Evolutionary conservation across 2,329 filamentous ascomycete genomes (phyloP).

Genomic region (Scortechinia acanthostroma): DNA sequence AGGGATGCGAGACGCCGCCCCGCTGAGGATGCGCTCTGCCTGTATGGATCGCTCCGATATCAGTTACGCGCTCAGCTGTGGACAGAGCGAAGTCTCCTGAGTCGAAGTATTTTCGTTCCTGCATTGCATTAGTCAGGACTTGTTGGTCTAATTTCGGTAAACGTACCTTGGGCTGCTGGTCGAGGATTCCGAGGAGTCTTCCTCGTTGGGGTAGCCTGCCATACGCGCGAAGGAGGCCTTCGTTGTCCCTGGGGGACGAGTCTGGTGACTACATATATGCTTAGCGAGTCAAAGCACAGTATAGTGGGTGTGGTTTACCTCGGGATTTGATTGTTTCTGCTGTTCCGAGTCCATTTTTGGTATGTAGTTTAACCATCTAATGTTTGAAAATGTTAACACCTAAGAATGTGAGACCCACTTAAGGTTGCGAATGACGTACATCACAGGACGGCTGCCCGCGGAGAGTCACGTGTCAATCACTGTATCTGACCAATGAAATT

Average conservation of each 20-base stretch:
- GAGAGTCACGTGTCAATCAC: no score
- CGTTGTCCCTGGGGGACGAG: background rate
- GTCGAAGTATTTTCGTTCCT: constrained; percentile 18
- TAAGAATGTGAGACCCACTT: no score
- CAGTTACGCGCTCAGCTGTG: constrained; percentile 10
- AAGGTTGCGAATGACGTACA: no score
- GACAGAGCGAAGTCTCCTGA: constrained; percentile 17
- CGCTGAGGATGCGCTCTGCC: constrained; percentile 14
- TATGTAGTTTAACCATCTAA: background rate
- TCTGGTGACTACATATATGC: no score
- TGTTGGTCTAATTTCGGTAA: background rate
- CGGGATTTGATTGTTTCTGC: background rate
- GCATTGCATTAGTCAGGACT: constrained; percentile 5
- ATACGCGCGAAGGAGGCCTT: background rate
- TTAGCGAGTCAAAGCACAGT: background rate
- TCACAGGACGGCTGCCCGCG: no score
- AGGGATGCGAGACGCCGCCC: constrained; percentile 16
- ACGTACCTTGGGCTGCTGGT: background rate
- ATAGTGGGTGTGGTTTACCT: background rate
- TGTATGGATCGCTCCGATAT: constrained; percentile 12
- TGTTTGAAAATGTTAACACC: no score
- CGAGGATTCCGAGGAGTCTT: background rate
- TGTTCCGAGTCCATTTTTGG: background rate
- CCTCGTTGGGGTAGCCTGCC: background rate
- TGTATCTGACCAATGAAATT: no score